phyloP scores from a whole-genome alignment of 2,329 filamentous ascomycete genomes.

The Cladophialophora bantiana region DNA sequence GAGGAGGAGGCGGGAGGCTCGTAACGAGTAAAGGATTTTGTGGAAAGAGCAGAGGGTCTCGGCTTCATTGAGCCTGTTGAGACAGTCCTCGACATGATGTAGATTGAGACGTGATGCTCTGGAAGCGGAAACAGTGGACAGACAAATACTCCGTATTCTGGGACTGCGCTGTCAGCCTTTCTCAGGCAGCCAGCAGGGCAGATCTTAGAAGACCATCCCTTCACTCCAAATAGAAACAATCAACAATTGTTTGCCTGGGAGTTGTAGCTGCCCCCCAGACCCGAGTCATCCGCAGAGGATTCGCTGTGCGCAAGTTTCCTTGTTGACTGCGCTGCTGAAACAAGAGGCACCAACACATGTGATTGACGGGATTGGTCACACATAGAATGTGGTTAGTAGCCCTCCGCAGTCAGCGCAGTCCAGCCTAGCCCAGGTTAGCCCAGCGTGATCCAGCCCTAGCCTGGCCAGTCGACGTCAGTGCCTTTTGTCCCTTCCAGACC shows the following conservation, averaged over 20 bases:
- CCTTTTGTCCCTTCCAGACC: conserved; percentile 13
- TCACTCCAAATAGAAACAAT: conserved; percentile 8
- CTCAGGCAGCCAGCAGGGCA: conserved; percentile 1
- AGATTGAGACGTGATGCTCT: conserved; percentile 54
- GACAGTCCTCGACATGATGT: conserved; percentile 46
- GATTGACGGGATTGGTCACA: conserved; percentile 20
- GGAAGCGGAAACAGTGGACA: not conserved
- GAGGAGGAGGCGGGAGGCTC: conserved; percentile 42
- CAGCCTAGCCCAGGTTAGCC: not conserved
- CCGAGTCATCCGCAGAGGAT: conserved; percentile 29
- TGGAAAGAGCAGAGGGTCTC: conserved; percentile 44
- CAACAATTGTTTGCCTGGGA: not conserved
- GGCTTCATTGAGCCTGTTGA: conserved; percentile 41
- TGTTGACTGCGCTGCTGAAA: conserved; percentile 21
- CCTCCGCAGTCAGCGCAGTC: conserved; percentile 14
- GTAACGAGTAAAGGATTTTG: conserved; percentile 50
- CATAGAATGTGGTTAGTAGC: conserved; percentile 2
- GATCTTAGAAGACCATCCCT: conserved; percentile 3
- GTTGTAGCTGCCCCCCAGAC: conserved; percentile 15
- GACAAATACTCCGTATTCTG: conserved; percentile 1
- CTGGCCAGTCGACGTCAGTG: conserved; percentile 18
- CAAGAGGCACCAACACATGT: conserved; percentile 22
- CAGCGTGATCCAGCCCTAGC: too few species aligned
- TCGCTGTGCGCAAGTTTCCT: conserved; percentile 18
- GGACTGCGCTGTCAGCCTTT: conserved; percentile 5